These are phyloP conservation scores for Pythium diclinum DNA, from an alignment of 352 stramenopile genomes.

Conservation along the genomic window DNA sequence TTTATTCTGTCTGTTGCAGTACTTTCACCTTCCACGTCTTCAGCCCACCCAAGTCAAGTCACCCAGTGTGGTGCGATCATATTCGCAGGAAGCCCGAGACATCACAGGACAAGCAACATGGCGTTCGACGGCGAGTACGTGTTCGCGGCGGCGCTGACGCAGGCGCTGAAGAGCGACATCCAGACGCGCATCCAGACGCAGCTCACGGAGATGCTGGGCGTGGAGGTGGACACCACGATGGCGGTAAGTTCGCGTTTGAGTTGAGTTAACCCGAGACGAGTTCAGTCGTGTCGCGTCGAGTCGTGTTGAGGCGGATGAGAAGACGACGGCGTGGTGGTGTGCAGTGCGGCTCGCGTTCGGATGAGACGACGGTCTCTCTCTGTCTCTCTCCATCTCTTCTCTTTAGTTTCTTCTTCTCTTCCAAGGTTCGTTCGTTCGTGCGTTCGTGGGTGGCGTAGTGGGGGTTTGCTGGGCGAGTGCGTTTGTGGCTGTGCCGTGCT, in stretches of 20 bases:
- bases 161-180: slow-evolving; percentile 60
- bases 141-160: slow-evolving; percentile 54
- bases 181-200: slow-evolving; percentile 43
- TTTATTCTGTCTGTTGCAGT: slow-evolving; percentile 18
- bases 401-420: slow-evolving; percentile 20
- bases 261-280: not conserved
- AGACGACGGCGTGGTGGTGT: not conserved
- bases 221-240: slow-evolving; percentile 84
- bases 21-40: not conserved
- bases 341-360: not conserved
- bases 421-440: slow-evolving; percentile 15
- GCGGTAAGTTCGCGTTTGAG: slow-evolving; percentile 51
- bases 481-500: slow-evolving; percentile 2
- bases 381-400: slow-evolving; percentile 8
- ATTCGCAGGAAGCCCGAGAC: not conserved
- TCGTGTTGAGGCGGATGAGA: not conserved
- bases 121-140: slow-evolving; percentile 47
- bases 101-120: slow-evolving; percentile 8
- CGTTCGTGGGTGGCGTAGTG: slow-evolving; percentile 4
- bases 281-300: not conserved
- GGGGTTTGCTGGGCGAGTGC: not conserved
- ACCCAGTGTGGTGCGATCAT: not conserved
- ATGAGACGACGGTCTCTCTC: slow-evolving; percentile 9
- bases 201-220: slow-evolving; percentile 75
- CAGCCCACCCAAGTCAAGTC: not conserved